Evolutionary conservation across 768 basidiomycete genomes (phyloP), one percentile per base, ranked within the genome.

Genomic region (Boletus vermiculosoides): DNA sequence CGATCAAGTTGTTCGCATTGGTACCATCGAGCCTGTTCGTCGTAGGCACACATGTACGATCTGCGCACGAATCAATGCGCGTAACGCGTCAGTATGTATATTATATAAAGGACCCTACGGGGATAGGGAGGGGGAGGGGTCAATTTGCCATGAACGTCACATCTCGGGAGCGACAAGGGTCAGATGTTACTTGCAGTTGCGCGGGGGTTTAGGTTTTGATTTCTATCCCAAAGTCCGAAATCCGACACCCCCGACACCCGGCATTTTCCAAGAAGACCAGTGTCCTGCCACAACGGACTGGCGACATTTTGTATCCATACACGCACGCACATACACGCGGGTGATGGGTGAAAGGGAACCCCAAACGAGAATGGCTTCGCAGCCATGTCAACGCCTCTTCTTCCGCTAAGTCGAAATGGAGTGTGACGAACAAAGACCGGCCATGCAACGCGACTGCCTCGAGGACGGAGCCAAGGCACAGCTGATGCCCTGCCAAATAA

Each of bases 381-480:
- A 55, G 55, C 44, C 55, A 54, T 56, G 52, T 42, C 47, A 52
- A n/a, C 45, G 55, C 37, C 23, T 47, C 66, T 46, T 50, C 50
- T 50, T 52, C 63, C 61, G 54, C 52, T 37, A 60, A 50, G 56
- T 57, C 33, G 62, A 60, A 48, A 56, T 46, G 49, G 54, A 68
- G 55, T 51, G 63, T 65, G 66, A 66, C 33, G 37, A 40, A 53
- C 42, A 55, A 60, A 51, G 31, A 55, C 56, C 22, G 44, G 56
- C 48, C 51, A 55, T 63, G 62, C 70, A 73, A 71, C 62, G 68
- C 62, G 66, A 66, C 58, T 63, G 62, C 71, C 71, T 71, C 70
- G 72, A 71, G 70, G 71, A 73, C 59, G 69, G 62, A 57, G 59
- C 62, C 67, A 69, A 66, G 65, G 66, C 61, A 68, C 68, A 50